A percentile compares a stretch with the other conserved stretches of the same genome.
Conservation (phyloP, 192 early-diverging fungal species). For the Endogone sp. region DNA sequence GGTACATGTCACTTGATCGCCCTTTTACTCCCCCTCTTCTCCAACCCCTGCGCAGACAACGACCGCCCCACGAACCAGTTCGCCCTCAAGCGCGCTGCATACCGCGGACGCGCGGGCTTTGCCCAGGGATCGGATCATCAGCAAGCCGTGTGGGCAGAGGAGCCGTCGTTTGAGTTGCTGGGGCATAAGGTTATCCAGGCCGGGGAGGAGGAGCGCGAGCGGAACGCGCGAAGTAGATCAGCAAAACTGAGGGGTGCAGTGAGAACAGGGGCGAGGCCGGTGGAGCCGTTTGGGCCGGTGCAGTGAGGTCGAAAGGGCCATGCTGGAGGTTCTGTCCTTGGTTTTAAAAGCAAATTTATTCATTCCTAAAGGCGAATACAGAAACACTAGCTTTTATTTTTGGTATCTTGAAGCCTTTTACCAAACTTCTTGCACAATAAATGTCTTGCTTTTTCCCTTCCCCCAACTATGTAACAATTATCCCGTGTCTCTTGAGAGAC, state of each 20-base stretch:
- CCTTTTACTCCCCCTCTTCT: no score
- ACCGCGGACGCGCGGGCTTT: slow-evolving; percentile 2
- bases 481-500: no score
- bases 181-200: slow-evolving; percentile 42
- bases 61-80: slow-evolving; percentile 23
- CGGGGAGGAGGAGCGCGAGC: slow-evolving; percentile 38
- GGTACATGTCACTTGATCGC: no score
- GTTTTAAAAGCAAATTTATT: no score
- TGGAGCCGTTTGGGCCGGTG: slow-evolving; percentile 20
- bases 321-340: no score
- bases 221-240: slow-evolving; percentile 56
- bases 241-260: slow-evolving; percentile 41
- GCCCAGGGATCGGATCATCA: neutral
- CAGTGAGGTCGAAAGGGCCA: no score
- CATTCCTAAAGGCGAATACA: no score
- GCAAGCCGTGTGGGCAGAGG: neutral
- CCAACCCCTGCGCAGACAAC: neutral
- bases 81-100: slow-evolving; percentile 20
- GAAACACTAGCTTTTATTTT: no score
- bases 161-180: slow-evolving; percentile 24
- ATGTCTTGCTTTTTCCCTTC: no score
- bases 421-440: no score
- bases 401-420: no score
- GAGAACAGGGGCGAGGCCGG: slow-evolving; percentile 18
- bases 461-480: no score